Percentiles rank a stretch among this genome's conserved stretches.
phyloP scores from a whole-genome alignment of 164 flowering plant genomes.

The Sedum album region DNA sequence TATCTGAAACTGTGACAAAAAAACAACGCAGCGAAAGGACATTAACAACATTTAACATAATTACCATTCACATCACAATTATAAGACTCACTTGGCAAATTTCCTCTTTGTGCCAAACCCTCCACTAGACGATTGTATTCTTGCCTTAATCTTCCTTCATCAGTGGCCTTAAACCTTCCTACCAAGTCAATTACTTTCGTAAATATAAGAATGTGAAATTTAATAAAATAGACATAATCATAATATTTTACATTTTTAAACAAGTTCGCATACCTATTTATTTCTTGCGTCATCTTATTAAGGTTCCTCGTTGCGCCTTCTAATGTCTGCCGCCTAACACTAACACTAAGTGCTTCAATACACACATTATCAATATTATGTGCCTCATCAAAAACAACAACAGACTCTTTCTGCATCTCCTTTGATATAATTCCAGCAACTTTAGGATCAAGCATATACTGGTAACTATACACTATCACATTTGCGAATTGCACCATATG shows the following conservation, averaged over 20 bases:
- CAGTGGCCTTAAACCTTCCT: slow-evolving; percentile 99
- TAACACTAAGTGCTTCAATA: slow-evolving; percentile 96
- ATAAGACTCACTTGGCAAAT: slow-evolving; percentile 41
- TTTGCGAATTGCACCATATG: slow-evolving; percentile 90
- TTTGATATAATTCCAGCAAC: slow-evolving; percentile 93
- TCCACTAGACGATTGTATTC: slow-evolving; percentile 95
- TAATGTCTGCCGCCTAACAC: slow-evolving; percentile 81
- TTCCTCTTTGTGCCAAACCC: slow-evolving; percentile 87
- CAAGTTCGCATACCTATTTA: slow-evolving; percentile 52
- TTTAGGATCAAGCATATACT: slow-evolving; percentile 97
- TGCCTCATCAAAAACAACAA: slow-evolving; percentile 99
- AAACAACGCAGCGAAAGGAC: background rate
- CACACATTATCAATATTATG: slow-evolving; percentile 99
- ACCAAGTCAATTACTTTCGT: slow-evolving; percentile 44
- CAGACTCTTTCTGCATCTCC: slow-evolving; percentile 90
- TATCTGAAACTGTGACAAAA: slow-evolving; percentile 47
- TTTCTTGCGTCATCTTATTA: slow-evolving; percentile 64
- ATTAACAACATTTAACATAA: background rate
- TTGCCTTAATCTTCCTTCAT: slow-evolving; percentile 81
- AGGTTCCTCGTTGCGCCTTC: slow-evolving; percentile 93
- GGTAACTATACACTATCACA: slow-evolving; percentile 95
- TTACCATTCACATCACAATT: background rate
- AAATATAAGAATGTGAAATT: background rate
- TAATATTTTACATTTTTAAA: background rate
- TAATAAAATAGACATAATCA: background rate